Conservation (phyloP, 805 yeast species). For the Yamadazyma phyllophila region DNA sequence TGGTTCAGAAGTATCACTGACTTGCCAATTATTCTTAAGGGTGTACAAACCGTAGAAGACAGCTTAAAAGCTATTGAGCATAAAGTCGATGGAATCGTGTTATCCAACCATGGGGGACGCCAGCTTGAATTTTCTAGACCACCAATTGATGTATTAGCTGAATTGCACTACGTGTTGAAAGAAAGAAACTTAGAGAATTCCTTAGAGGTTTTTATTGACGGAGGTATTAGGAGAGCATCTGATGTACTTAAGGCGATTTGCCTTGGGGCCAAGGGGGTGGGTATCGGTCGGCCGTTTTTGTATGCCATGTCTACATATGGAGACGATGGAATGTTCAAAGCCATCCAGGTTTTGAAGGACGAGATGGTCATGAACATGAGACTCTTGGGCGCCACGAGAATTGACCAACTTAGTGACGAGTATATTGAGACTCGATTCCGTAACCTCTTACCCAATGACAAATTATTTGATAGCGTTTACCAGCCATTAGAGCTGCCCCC, state of each 20-base stretch:
- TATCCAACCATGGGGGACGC: slow-evolving; percentile 77
- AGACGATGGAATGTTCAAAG: slow-evolving; percentile 65
- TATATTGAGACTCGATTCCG: slow-evolving; percentile 58
- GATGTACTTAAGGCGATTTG: slow-evolving; percentile 76
- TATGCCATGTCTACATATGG: slow-evolving; percentile 83
- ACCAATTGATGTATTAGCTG: slow-evolving; percentile 59
- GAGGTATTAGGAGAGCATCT: slow-evolving; percentile 75
- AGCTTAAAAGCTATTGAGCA: slow-evolving; percentile 54
- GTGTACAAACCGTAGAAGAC: slow-evolving; percentile 67
- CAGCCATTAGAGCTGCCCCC: slow-evolving; percentile 51
- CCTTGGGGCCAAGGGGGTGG: slow-evolving; percentile 74
- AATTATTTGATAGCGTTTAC: slow-evolving; percentile 54
- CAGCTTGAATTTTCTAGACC: slow-evolving; percentile 64
- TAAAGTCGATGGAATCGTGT: slow-evolving; percentile 61
- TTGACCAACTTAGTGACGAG: slow-evolving; percentile 54
- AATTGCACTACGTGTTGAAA: slow-evolving; percentile 46
- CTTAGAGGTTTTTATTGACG: slow-evolving; percentile 68
- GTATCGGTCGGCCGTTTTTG: slow-evolving; percentile 72
- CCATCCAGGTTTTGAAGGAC: slow-evolving; percentile 57
- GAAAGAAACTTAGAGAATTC: slow-evolving; percentile 42
- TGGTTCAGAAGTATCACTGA: slow-evolving; percentile 41
- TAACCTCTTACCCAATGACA: slow-evolving; percentile 51
- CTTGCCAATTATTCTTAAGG: slow-evolving; percentile 51
- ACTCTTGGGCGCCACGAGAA: slow-evolving; percentile 54
- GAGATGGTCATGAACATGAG: slow-evolving; percentile 68